Conservation (phyloP, 495 filamentous ascomycete genomes). For the Aspergillus panamensis region DNA sequence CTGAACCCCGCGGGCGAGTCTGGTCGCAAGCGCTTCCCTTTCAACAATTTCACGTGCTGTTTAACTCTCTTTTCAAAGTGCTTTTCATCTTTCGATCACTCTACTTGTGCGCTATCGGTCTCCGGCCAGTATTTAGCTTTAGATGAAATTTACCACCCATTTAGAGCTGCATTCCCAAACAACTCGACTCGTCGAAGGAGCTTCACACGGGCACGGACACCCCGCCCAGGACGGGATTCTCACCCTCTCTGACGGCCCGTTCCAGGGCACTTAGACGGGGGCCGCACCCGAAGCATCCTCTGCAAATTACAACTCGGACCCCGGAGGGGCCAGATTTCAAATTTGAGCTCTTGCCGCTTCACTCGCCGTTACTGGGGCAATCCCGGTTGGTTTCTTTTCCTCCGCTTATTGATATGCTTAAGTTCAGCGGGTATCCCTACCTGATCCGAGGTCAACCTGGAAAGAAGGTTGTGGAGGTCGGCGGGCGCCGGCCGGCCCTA, state of each 20-base stretch:
- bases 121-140: slow-evolving; percentile 71
- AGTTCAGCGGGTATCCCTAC: slow-evolving; percentile 13
- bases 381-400: slow-evolving; percentile 13
- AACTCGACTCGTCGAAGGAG: slow-evolving; percentile 10
- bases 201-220: slow-evolving; percentile 8
- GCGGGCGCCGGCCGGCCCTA: slow-evolving; percentile 9
- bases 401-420: slow-evolving; percentile 15
- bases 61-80: slow-evolving; percentile 28
- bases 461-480: slow-evolving; percentile 6
- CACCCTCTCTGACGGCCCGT: slow-evolving; percentile 12
- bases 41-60: slow-evolving; percentile 59
- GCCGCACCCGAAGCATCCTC: slow-evolving; percentile 11
- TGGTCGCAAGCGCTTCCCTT: slow-evolving; percentile 53
- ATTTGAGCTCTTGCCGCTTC: slow-evolving; percentile 12
- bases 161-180: slow-evolving; percentile 42
- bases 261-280: slow-evolving; percentile 11
- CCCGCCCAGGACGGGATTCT: slow-evolving; percentile 10
- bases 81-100: slow-evolving; percentile 45
- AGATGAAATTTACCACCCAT: slow-evolving; percentile 71
- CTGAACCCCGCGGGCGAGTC: slow-evolving; percentile 49
- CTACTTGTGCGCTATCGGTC: slow-evolving; percentile 73
- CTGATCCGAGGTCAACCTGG: slow-evolving; percentile 13
- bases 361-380: slow-evolving; percentile 12
- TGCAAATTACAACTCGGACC: slow-evolving; percentile 12
- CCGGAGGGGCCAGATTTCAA: slow-evolving; percentile 10